phyloP scores from a whole-genome alignment of 2,329 filamentous ascomycete species.

The Blumeria hordei region DNA sequence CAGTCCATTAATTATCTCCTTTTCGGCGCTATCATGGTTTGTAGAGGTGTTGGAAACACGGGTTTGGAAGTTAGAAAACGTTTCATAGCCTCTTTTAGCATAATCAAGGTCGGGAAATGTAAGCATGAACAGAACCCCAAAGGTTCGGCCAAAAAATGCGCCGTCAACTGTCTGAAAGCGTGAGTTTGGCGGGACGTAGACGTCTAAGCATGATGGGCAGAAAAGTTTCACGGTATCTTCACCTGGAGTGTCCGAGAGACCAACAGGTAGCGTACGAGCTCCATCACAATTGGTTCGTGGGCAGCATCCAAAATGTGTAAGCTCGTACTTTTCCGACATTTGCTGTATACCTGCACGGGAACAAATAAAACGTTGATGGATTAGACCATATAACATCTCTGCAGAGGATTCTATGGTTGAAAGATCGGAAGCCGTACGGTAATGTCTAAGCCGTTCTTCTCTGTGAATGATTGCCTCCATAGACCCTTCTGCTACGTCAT shows the following conservation, averaged over 20 bases:
- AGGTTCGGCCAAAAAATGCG: slow-evolving; percentile 94
- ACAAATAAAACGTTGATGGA: slow-evolving; percentile 96
- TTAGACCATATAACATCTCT: slow-evolving; percentile 94
- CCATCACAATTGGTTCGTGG: slow-evolving; percentile 85
- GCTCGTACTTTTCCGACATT: slow-evolving; percentile 98
- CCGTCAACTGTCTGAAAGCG: slow-evolving; percentile 94
- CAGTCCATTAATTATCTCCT: slow-evolving; percentile 56
- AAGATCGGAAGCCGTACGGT: slow-evolving; percentile 73
- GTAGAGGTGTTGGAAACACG: slow-evolving; percentile 14
- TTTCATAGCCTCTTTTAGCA: slow-evolving; percentile 40
- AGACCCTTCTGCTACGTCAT: slow-evolving; percentile 46
- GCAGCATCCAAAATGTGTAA: slow-evolving; percentile 86
- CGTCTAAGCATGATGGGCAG: slow-evolving; percentile 86
- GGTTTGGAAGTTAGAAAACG: slow-evolving; percentile 20
- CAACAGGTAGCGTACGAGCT: slow-evolving; percentile 76
- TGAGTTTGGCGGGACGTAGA: slow-evolving; percentile 93
- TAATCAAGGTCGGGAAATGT: slow-evolving; percentile 94
- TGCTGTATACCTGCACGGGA: slow-evolving; percentile 90
- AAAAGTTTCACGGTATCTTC: slow-evolving; percentile 97
- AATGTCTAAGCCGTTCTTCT: slow-evolving; percentile 30
- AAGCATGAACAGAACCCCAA: slow-evolving; percentile 91
- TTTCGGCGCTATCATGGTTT: slow-evolving; percentile 20
- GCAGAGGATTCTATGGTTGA: slow-evolving; percentile 92
- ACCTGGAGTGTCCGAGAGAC: slow-evolving; percentile 79
- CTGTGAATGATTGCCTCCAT: slow-evolving; percentile 34